A percentile compares a stretch with the other conserved stretches of the same genome.
Conservation (phyloP, 306 rosid genomes). For the Dryas octopetala region DNA sequence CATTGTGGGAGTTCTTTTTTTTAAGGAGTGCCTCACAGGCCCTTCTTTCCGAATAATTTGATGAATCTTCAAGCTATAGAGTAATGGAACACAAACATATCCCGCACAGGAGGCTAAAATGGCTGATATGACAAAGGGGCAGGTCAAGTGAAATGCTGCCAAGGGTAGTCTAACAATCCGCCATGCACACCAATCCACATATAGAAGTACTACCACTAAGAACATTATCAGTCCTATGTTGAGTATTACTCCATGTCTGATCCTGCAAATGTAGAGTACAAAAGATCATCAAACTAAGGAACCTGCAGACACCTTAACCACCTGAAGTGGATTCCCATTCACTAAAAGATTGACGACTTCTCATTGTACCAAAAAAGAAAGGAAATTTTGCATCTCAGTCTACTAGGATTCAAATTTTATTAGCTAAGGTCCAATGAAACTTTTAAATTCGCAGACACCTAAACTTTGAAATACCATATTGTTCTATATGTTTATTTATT, state of each 20-base stretch:
- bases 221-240: conserved; percentile 56
- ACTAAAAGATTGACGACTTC: background rate
- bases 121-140: conserved; percentile 80
- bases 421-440: background rate
- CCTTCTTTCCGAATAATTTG: conserved; percentile 61
- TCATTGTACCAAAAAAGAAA: background rate
- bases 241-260: conserved; percentile 55
- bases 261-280: conserved; percentile 54
- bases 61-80: conserved; percentile 51
- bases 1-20: conserved; percentile 72
- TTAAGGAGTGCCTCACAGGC: conserved; percentile 46
- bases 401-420: background rate
- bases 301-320: background rate
- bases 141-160: conserved; percentile 69
- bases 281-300: conserved; percentile 30
- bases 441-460: background rate
- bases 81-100: conserved; percentile 78
- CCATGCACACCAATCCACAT: conserved; percentile 94
- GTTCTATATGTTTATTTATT: background rate
- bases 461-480: background rate
- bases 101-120: conserved; percentile 70
- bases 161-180: conserved; percentile 82
- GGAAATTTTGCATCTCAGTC: background rate
- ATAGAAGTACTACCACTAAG: conserved; percentile 59
- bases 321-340: background rate